These are phyloP conservation scores for Camellia japonica DNA, from an alignment of 148 eudicot species.

Conservation along the genomic window DNA sequence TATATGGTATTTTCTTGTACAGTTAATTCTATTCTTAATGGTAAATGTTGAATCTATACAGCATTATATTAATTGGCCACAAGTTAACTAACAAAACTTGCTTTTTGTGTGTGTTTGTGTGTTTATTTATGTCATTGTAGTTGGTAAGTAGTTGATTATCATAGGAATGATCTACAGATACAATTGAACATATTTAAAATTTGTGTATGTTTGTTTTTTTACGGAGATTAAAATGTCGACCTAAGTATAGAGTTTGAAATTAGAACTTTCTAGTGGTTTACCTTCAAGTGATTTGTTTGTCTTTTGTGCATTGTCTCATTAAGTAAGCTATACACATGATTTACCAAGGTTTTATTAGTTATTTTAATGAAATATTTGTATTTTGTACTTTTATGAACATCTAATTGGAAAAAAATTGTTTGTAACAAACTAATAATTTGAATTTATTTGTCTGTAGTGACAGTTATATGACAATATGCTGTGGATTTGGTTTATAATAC, in stretches of 20 bases:
- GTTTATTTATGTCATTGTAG: not conserved
- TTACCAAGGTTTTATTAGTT: not conserved
- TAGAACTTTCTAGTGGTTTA: not conserved
- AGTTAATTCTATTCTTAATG: not conserved
- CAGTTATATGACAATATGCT: not conserved
- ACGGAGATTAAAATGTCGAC: too few species aligned
- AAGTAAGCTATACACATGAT: not conserved
- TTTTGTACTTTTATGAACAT: not conserved
- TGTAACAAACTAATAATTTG: too few species aligned
- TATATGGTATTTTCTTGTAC: not conserved
- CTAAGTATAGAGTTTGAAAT: too few species aligned
- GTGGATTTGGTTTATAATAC: not conserved
- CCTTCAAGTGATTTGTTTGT: not conserved
- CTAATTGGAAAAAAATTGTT: not conserved
- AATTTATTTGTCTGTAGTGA: too few species aligned
- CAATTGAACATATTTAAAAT: too few species aligned
- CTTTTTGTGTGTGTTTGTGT: not conserved
- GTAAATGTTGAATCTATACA: not conserved
- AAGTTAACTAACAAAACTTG: not conserved
- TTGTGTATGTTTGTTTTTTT: too few species aligned
- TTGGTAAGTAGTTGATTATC: not conserved
- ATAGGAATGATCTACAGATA: not conserved
- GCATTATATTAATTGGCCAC: not conserved
- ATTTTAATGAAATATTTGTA: not conserved
- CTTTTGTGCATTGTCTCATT: not conserved